Conservation (phyloP, 1,284 basidiomycete genomes). For the Takashimella tepidaria region DNA sequence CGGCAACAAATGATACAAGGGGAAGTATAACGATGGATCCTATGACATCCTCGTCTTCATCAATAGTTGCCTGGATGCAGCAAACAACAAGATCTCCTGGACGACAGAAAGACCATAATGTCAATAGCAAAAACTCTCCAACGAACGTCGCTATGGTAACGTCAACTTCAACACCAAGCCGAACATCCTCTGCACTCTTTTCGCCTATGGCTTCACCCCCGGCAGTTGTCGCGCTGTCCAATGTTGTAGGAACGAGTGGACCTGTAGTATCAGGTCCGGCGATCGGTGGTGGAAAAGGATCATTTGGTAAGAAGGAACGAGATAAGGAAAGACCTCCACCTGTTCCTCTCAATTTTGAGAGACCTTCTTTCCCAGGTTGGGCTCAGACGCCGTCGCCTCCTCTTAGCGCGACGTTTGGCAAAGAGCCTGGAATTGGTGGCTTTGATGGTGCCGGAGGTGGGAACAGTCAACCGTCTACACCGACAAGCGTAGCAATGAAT, state of each 20-base stretch:
- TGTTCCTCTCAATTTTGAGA: slow-evolving; percentile 16
- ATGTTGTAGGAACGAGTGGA: neutral
- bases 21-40: neutral
- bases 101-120: no score
- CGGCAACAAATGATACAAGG: neutral
- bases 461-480: neutral
- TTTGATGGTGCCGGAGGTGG: neutral
- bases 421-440: no score
- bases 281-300: neutral
- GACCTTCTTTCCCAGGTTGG: slow-evolving; percentile 10
- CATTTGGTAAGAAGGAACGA: no score
- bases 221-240: neutral
- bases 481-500: neutral
- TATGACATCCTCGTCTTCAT: neutral
- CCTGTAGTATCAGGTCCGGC: neutral
- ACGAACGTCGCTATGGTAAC: no score
- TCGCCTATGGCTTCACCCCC: neutral
- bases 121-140: no score
- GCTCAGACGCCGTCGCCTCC: neutral
- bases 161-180: neutral
- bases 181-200: neutral
- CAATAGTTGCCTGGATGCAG: neutral
- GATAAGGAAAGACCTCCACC: slow-evolving; percentile 12
- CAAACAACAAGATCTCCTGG: neutral
- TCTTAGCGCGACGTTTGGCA: neutral